phyloP scores from a whole-genome alignment of 2,329 filamentous ascomycete genomes.

The Verticillium dahliae region DNA sequence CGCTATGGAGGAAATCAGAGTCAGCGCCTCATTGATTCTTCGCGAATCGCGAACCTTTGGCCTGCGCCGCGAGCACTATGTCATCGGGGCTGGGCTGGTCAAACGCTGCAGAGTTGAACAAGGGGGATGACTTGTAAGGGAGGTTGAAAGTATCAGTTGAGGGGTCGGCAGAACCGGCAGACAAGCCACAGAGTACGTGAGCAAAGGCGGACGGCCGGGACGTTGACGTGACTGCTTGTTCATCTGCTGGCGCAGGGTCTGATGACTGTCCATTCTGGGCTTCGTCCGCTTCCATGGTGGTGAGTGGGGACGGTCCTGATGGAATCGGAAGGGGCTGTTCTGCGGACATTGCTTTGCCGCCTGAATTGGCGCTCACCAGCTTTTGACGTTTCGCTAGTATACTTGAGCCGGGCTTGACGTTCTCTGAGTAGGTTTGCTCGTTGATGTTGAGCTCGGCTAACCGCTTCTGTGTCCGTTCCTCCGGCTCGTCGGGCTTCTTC shows the following conservation, averaged over 20 bases:
- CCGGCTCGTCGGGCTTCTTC: conserved; percentile 20
- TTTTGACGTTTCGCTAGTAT: conserved; percentile 15
- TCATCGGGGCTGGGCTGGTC: conserved; percentile 87
- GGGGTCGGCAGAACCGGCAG: conserved; percentile 18
- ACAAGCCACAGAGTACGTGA: conserved; percentile 39
- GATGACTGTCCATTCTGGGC: neutral
- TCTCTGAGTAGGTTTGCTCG: conserved; percentile 14
- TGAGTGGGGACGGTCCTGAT: neutral
- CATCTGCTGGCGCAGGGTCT: neutral
- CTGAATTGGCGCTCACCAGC: conserved; percentile 7
- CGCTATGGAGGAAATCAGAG: conserved; percentile 47
- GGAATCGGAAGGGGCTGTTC: neutral
- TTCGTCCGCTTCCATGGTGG: conserved; percentile 7
- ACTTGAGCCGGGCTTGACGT: conserved; percentile 8
- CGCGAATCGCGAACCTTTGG: conserved; percentile 69
- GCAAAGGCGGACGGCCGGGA: conserved; percentile 51
- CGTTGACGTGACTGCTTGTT: neutral
- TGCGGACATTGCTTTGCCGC: neutral
- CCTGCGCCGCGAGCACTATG: conserved; percentile 78
- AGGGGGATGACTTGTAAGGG: conserved; percentile 43
- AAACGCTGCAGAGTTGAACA: conserved; percentile 58
- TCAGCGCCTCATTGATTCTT: conserved; percentile 41
- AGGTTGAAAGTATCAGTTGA: conserved; percentile 29
- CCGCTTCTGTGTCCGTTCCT: conserved; percentile 21
- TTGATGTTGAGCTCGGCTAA: conserved; percentile 14